Base-by-base conservation (phyloP, 2,329 filamentous ascomycete species). In the Aureobasidium sp. region DNA sequence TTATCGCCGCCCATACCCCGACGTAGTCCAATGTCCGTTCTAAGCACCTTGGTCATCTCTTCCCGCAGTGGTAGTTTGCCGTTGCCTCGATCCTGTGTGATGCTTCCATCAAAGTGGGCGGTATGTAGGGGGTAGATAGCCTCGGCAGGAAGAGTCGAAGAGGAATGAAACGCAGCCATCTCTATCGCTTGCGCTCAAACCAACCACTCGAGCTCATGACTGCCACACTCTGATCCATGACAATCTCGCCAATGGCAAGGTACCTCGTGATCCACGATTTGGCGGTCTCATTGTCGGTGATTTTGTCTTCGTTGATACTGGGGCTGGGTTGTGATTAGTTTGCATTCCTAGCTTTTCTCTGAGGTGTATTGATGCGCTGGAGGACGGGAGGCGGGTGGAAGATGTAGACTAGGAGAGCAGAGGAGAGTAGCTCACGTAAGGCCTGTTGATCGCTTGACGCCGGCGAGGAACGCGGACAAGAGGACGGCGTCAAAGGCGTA, bases 401-500 rank as follows among this genome's bases (percentile, higher is more conserved):
- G 24, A 24, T 24, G 24, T 24, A 24, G 37, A 14, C 19, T 17
- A 19, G 3, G 35, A 6, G 37, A 63, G 8, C 17, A 22, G 33
- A 5, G 27, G 39, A 19, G 44, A 7, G 44, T 48, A 68, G 88
- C 90, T 84, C 89, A 99, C 94, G 92, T 97, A 78, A 99, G 82
- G 71, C 94, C 94, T 65, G 94, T 97, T 67, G 93, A 97, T 69
- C 94, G 91, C 80, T 96, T 95, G 81, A 99, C 92, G 71, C 94
- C 94, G 42, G 94, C 94, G 68, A 99, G 86, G 75, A 97, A 93
- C 66, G 94, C 90, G 71, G 94, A 99, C 75, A 99, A 81, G 70
- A 97, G 85, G 68, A 97, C 91, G 66, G 93, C 93, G 78, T 97
- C 93, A 76, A 97, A 93, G 72, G 91, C 90, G 80, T 95, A 96